phyloP scores from a whole-genome alignment of 208 protist species.

The Leishmania mexicana region DNA sequence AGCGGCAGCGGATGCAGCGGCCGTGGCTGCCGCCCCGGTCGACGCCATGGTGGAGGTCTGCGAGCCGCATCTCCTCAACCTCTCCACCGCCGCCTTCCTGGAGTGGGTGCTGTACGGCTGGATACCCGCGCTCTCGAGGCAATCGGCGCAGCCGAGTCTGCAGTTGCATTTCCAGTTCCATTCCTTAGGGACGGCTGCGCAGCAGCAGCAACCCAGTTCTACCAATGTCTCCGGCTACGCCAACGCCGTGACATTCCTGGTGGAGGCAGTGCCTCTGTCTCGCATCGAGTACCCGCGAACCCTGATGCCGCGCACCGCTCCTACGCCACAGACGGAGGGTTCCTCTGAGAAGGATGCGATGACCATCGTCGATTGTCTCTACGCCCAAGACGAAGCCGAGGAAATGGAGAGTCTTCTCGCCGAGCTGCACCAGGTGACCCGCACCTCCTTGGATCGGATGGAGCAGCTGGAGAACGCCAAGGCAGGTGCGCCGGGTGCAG shows the following conservation, averaged over 20 bases:
- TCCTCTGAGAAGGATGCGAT: neutral
- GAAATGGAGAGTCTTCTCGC: constrained; percentile 17
- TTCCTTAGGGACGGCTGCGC: neutral
- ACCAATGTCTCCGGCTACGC: neutral
- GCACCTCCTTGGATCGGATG: neutral
- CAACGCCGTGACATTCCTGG: constrained; percentile 33
- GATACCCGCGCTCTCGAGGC: constrained; percentile 6
- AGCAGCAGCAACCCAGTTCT: constrained; percentile 5
- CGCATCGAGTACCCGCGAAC: constrained; percentile 32
- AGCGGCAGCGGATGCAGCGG: neutral
- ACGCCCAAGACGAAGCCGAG: constrained; percentile 11
- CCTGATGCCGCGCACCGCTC: neutral
- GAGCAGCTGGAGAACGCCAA: constrained; percentile 3
- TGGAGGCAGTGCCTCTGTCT: constrained; percentile 26
- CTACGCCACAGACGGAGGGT: neutral
- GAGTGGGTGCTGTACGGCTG: constrained; percentile 63
- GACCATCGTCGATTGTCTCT: constrained; percentile 6
- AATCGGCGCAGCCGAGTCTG: constrained; percentile 6
- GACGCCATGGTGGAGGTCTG: constrained; percentile 16
- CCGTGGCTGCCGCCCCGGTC: neutral
- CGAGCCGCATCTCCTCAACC: constrained; percentile 51
- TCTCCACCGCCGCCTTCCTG: constrained; percentile 65
- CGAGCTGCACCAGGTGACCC: constrained; percentile 2
- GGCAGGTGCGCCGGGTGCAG: neutral
- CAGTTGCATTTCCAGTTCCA: constrained; percentile 18